Conservation (phyloP, 2,329 filamentous ascomycete species). For the Cercospora sp. region DNA sequence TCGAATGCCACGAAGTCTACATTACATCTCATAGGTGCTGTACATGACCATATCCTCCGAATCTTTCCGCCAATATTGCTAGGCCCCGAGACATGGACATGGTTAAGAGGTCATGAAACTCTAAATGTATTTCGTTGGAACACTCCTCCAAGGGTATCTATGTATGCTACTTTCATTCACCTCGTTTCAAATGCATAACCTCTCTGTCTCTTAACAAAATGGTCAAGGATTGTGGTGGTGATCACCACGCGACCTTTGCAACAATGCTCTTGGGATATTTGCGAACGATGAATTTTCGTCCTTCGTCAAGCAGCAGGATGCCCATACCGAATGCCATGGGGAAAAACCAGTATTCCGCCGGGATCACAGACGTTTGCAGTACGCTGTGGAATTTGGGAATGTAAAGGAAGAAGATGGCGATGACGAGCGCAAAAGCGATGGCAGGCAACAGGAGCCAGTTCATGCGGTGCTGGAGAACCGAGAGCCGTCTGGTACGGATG, state of each 20-base stretch:
- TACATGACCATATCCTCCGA: background rate
- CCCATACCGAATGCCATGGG: conserved; percentile 70
- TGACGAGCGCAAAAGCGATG: conserved; percentile 66
- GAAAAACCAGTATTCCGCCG: conserved; percentile 74
- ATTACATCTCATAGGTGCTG: background rate
- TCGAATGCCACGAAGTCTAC: background rate
- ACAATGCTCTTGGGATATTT: conserved; percentile 59
- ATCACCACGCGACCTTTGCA: conserved; percentile 64
- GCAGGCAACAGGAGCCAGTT: conserved; percentile 71
- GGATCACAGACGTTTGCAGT: conserved; percentile 62
- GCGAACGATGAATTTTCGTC: conserved; percentile 62
- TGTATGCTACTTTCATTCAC: background rate
- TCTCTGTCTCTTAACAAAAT: background rate
- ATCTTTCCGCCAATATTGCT: background rate
- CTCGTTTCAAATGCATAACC: background rate
- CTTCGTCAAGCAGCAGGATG: conserved; percentile 66
- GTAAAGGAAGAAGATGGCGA: conserved; percentile 68
- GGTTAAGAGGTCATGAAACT: background rate
- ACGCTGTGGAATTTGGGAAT: conserved; percentile 63
- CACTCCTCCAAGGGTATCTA: background rate
- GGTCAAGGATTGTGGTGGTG: background rate
- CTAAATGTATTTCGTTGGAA: background rate
- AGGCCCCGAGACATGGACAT: background rate
- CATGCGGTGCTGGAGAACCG: conserved; percentile 72
- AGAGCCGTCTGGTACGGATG: conserved; percentile 59